Base-by-base conservation (phyloP, 352 stramenopile genomes). In the Globisporangium spiculum region DNA sequence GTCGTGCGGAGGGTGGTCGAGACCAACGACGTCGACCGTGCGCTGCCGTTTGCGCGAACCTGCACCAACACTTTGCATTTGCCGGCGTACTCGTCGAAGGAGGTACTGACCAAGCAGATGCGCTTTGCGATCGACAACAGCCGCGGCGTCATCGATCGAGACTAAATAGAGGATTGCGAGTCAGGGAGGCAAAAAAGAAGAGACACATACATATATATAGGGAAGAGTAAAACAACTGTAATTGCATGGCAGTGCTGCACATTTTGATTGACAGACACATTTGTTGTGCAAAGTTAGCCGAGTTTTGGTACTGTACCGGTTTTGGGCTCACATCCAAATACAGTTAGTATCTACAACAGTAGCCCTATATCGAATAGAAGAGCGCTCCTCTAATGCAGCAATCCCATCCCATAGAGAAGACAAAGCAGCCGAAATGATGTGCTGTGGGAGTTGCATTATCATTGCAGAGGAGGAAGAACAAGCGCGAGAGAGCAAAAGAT, bases 61-160 rank as follows among this genome's bases (percentile, higher is more conserved):
- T 96, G 88, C 65, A 93, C 88, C 1, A 96, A 96, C 74, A 96
- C 88, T 63, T 71, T 96, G 14, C 88, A 96, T 54, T 69, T 96
- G 48, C 88, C 88, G 0, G 86, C 88, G 18, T 96, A 96, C 70
- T 92, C 84, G 34, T 86, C 68, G n/a, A 88, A 92, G 62, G 61
- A 66, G 12, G 78, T 93, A 57, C 74, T 94, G 16, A 73, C 68
- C 3, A 71, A 84, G 60, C 85, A 91, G 68, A 75, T 96, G 65
- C 62, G 64, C 22, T 94, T 91, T 53, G 88, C 88, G 36, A 80
- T 96, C 69, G 78, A 74, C 30, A 96, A 94, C 56, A 96, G 88
- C 63, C 81, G 82, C 9, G 88, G 88, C 10, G 83, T 93, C 6
- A 96, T 96, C 68, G 88, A 96, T 65, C 88, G 88, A n/a, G 88